Conservation (phyloP, 352 stramenopile genomes). For the Phytopythium delawarense region DNA sequence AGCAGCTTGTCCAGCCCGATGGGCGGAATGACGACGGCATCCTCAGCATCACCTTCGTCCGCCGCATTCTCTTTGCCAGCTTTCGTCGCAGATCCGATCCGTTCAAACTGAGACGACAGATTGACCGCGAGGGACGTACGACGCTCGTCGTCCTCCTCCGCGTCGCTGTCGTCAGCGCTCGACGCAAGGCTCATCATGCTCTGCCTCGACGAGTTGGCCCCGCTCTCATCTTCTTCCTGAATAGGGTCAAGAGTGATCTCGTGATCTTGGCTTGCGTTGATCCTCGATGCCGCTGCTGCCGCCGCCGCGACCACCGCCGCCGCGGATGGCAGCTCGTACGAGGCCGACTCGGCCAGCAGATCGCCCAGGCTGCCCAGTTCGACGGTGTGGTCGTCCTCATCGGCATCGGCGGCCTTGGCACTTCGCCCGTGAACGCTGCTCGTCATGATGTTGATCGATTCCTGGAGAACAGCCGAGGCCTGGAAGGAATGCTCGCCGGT, state of each 20-base stretch:
- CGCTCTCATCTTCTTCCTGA: slow-evolving; percentile 56
- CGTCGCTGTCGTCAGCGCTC: slow-evolving; percentile 48
- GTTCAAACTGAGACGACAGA: slow-evolving; percentile 67
- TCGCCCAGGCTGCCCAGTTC: slow-evolving; percentile 59
- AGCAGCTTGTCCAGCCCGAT: slow-evolving; percentile 50
- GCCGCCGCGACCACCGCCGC: background rate
- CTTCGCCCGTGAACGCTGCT: slow-evolving; percentile 3
- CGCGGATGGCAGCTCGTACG: slow-evolving; percentile 20
- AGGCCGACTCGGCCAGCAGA: slow-evolving; percentile 48
- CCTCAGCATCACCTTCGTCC: background rate
- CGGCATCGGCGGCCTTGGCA: slow-evolving; percentile 5
- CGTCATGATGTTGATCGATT: slow-evolving; percentile 8
- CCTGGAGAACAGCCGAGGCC: slow-evolving; percentile 15
- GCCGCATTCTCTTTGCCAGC: background rate
- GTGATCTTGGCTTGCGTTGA: slow-evolving; percentile 22
- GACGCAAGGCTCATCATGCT: slow-evolving; percentile 78
- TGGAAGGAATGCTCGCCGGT: slow-evolving; percentile 72
- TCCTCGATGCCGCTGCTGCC: background rate
- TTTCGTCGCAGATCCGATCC: slow-evolving; percentile 25
- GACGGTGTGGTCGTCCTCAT: slow-evolving; percentile 45
- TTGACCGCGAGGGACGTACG: slow-evolving; percentile 70
- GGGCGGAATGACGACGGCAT: background rate
- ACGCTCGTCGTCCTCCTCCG: slow-evolving; percentile 34
- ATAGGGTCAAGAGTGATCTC: slow-evolving; percentile 57
- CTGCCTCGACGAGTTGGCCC: slow-evolving; percentile 39